A percentile compares a stretch with the other conserved stretches of the same genome.
Conservation (phyloP, 2,329 filamentous ascomycete genomes). For the Nemania sp. region DNA sequence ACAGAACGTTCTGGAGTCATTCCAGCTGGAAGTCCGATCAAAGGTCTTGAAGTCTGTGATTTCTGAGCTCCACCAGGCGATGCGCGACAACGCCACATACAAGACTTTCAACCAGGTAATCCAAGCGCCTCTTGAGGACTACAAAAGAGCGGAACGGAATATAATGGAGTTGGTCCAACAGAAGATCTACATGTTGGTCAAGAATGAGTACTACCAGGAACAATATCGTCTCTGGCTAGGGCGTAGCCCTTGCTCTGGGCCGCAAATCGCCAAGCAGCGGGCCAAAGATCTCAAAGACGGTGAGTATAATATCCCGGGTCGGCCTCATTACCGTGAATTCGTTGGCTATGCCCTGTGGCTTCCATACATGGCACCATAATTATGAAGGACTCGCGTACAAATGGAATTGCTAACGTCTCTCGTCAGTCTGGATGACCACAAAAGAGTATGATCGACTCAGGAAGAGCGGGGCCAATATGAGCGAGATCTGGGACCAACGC, state of each 20-base stretch:
- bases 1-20: neutral
- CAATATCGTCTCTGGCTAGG: constrained; percentile 1
- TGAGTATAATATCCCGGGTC: neutral
- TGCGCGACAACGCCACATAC: neutral
- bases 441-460: constrained; percentile 22
- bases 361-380: neutral
- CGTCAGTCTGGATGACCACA: constrained; percentile 18
- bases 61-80: neutral
- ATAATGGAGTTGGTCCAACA: neutral
- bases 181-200: neutral
- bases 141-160: neutral
- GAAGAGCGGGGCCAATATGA: constrained; percentile 4
- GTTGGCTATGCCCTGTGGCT: too few species aligned
- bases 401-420: neutral
- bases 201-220: neutral
- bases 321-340: too few species aligned
- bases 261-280: neutral
- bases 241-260: neutral
- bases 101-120: neutral
- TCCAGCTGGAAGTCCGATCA: neutral
- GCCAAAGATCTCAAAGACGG: neutral
- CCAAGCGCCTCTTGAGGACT: neutral
- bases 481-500: neutral
- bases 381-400: neutral
- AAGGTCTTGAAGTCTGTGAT: neutral